These are phyloP conservation scores for Fibroporia radiculosa DNA, from an alignment of 768 basidiomycete species.

Conservation along the genomic window DNA sequence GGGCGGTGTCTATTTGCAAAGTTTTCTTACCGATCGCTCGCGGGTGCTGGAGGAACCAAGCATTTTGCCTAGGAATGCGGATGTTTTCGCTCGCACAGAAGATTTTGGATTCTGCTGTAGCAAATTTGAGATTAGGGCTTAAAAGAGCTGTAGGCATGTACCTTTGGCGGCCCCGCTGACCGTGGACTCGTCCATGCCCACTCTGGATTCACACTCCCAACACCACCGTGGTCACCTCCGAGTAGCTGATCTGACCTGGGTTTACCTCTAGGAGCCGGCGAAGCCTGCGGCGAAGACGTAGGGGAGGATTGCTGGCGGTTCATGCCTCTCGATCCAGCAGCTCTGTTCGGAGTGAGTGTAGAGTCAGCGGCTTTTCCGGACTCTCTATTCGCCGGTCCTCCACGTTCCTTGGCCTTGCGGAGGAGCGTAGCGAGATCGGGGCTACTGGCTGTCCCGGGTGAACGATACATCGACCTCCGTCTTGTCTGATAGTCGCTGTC, in stretches of 20 bases:
- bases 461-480: constrained; percentile 80
- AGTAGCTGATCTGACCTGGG: constrained; percentile 10
- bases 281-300: constrained; percentile 9
- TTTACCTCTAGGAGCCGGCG: constrained; percentile 17
- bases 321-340: constrained; percentile 2
- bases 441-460: constrained; percentile 82
- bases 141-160: constrained; percentile 35
- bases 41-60: constrained; percentile 55
- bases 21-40: constrained; percentile 53
- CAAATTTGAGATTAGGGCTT: constrained; percentile 14
- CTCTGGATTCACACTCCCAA: constrained; percentile 12
- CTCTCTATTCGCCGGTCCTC: constrained; percentile 24
- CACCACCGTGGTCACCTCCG: constrained; percentile 4
- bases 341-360: constrained; percentile 4
- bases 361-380: constrained; percentile 12
- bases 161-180: constrained; percentile 23
- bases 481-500: constrained; percentile 64
- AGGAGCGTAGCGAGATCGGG: constrained; percentile 87
- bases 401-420: constrained; percentile 72
- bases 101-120: constrained; percentile 40
- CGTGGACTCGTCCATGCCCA: constrained; percentile 22
- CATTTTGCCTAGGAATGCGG: constrained; percentile 76
- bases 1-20: constrained; percentile 7
- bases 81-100: constrained; percentile 72
- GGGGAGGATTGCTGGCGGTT: constrained; percentile 10